phyloP scores from a whole-genome alignment of 805 yeast genomes.

The Cyberlindnera samutprakarnensis region DNA sequence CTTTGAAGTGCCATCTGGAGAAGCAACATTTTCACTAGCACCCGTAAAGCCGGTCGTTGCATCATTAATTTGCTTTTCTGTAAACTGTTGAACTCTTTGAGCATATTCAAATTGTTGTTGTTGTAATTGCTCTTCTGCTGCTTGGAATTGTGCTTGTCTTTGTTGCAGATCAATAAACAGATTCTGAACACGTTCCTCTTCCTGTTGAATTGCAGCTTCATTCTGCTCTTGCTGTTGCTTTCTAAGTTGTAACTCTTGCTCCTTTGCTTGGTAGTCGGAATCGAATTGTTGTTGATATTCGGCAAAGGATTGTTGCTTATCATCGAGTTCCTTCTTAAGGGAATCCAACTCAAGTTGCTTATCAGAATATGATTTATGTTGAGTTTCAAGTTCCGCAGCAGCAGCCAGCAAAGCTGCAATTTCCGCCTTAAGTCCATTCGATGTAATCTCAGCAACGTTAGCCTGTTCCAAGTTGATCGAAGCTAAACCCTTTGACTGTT shows the following conservation, averaged over 20 bases:
- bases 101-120: conserved; percentile 31
- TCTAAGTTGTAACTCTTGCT: conserved; percentile 26
- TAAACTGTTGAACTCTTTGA: conserved; percentile 29
- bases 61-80: conserved; percentile 32
- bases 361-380: conserved; percentile 30
- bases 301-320: conserved; percentile 28
- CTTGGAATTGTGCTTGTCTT: conserved; percentile 30
- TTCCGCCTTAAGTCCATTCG: conserved; percentile 35
- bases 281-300: conserved; percentile 22
- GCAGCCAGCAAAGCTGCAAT: conserved; percentile 25
- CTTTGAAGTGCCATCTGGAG: conserved; percentile 2
- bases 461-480: conserved; percentile 67
- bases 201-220: conserved; percentile 28
- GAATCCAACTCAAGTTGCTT: conserved; percentile 28
- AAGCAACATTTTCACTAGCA: conserved; percentile 9
- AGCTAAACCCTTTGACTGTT: conserved; percentile 54
- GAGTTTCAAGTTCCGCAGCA: conserved; percentile 29
- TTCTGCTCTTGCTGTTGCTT: conserved; percentile 27
- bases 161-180: conserved; percentile 28
- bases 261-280: conserved; percentile 13
- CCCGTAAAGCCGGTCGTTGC: conserved; percentile 17
- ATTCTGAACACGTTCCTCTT: conserved; percentile 27
- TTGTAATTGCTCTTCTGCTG: conserved; percentile 33
- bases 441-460: conserved; percentile 50
- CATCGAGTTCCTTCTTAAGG: conserved; percentile 24